phyloP scores from a whole-genome alignment of 352 stramenopile genomes.

The Phytophthora gonapodyides region DNA sequence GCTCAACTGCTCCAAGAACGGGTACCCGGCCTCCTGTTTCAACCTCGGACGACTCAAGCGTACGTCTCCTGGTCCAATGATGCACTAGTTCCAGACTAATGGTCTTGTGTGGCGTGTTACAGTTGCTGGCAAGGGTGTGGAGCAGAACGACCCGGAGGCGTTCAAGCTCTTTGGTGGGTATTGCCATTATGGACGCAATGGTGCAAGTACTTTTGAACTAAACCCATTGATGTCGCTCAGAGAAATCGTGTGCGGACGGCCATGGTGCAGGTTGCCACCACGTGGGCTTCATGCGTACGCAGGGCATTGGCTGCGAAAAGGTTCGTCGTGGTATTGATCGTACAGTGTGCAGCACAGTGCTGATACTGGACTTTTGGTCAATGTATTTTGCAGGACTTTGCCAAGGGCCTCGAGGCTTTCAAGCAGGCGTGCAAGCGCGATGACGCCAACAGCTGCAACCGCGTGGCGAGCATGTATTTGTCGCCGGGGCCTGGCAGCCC shows the following conservation, averaged over 20 bases:
- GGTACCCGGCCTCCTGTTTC: constrained; percentile 85
- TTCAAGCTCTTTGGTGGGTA: constrained; percentile 73
- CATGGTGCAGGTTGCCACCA: constrained; percentile 85
- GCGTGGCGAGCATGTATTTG: constrained; percentile 78
- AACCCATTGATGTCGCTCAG: constrained; percentile 30
- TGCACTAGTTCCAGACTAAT: not conserved
- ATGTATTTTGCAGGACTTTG: constrained; percentile 45
- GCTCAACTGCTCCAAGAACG: constrained; percentile 84
- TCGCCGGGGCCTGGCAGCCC: constrained; percentile 36
- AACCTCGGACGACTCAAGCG: constrained; percentile 83
- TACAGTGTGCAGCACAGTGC: not conserved
- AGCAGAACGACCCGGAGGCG: constrained; percentile 68
- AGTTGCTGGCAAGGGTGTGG: constrained; percentile 83
- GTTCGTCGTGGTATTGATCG: constrained; percentile 27
- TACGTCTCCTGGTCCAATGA: constrained; percentile 31
- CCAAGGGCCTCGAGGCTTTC: constrained; percentile 69
- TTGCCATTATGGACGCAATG: not conserved
- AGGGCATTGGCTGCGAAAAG: constrained; percentile 75
- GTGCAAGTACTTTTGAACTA: not conserved
- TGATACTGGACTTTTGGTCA: constrained; percentile 9
- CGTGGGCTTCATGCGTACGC: constrained; percentile 81
- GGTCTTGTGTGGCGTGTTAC: constrained; percentile 2
- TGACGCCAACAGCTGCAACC: constrained; percentile 84
- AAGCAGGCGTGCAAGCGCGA: constrained; percentile 78
- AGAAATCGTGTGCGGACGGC: constrained; percentile 74